Evolutionary conservation across 257 asterid genomes (phyloP), one percentile per base, ranked within the genome.

Genomic region (Nicotiana tomentosiformis): DNA sequence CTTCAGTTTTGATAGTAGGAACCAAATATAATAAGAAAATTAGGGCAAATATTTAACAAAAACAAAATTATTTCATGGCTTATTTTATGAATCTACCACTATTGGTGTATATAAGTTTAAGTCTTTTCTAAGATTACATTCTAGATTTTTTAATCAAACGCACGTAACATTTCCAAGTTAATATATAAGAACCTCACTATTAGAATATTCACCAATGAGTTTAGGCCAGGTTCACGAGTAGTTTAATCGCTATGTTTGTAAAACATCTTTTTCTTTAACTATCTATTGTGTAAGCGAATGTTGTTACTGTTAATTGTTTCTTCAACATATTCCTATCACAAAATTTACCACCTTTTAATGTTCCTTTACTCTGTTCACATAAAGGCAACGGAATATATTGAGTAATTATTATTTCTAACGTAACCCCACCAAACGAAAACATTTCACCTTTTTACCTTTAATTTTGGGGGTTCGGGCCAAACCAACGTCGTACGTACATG

Each of bases 381-480:
- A 81, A 81, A 69, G 84, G 80, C 49, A 69, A 56, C 14, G 30
- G 84, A 67, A 81, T 74, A 35, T 81, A 81, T 37, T 9, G 16
- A 16, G 23, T 14, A 49, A 49, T 39, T 5, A 37, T 77, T 77
- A 51, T 17, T 2, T 11, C 15, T 11, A 33, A 26, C 49, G 70
- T 66, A 58, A 57, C 67, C 64, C 29, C 46, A 76, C 64, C 61
- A 76, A 76, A n/a, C 70, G 10, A 57, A 65, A 65, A 49, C 57
- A 15, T 8, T 12, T 39, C 58, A 15, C 82, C 58, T 79, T 58
- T 74, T 23, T 11, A n/a, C 70, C 26, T 23, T 23, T 23, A 23
- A 23, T 26, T 61, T 43, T 79, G 60, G 82, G 74, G 4, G 5
- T 49, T 74, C 43, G 64, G 5, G 80, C 80, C 80, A 26, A 76